These are phyloP conservation scores for Filobasidium uniguttulatum DNA, from an alignment of 1,284 basidiomycete genomes.

Conservation along the genomic window DNA sequence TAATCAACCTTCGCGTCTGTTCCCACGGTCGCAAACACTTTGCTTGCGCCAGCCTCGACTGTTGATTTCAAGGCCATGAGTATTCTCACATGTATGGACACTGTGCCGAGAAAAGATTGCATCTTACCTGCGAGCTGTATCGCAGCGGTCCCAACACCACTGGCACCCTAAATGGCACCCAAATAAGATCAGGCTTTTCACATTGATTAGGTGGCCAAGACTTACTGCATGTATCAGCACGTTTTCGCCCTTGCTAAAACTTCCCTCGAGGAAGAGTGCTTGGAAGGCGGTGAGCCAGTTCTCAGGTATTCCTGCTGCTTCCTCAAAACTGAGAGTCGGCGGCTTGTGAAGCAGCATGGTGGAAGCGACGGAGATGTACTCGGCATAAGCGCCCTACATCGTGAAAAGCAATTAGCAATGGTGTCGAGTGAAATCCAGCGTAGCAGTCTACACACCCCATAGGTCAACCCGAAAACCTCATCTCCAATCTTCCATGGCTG, in stretches of 20 bases:
- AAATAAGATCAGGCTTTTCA: background rate
- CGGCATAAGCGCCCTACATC: slow-evolving; percentile 73
- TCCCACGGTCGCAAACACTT: slow-evolving; percentile 73
- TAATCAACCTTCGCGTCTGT: slow-evolving; percentile 70
- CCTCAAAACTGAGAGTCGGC: slow-evolving; percentile 56
- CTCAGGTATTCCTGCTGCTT: slow-evolving; percentile 77
- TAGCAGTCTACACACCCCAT: slow-evolving; percentile 42
- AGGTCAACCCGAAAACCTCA: slow-evolving; percentile 70
- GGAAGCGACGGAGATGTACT: slow-evolving; percentile 60
- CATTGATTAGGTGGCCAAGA: slow-evolving; percentile 1
- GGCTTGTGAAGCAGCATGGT: slow-evolving; percentile 67
- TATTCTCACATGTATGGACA: slow-evolving; percentile 15
- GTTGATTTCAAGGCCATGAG: background rate
- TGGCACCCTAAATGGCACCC: slow-evolving; percentile 46
- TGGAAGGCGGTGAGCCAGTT: slow-evolving; percentile 83
- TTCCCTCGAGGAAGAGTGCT: slow-evolving; percentile 56
- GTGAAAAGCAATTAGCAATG: background rate
- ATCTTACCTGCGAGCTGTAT: slow-evolving; percentile 71
- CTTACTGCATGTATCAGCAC: slow-evolving; percentile 71
- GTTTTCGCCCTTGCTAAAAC: slow-evolving; percentile 55
- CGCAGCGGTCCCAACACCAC: slow-evolving; percentile 79
- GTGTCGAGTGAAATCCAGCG: background rate
- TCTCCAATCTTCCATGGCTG: slow-evolving; percentile 56
- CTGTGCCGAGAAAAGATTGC: slow-evolving; percentile 37
- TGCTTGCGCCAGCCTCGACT: slow-evolving; percentile 32